phyloP scores from a whole-genome alignment of 2,329 filamentous ascomycete species.

The Cytospora mali region DNA sequence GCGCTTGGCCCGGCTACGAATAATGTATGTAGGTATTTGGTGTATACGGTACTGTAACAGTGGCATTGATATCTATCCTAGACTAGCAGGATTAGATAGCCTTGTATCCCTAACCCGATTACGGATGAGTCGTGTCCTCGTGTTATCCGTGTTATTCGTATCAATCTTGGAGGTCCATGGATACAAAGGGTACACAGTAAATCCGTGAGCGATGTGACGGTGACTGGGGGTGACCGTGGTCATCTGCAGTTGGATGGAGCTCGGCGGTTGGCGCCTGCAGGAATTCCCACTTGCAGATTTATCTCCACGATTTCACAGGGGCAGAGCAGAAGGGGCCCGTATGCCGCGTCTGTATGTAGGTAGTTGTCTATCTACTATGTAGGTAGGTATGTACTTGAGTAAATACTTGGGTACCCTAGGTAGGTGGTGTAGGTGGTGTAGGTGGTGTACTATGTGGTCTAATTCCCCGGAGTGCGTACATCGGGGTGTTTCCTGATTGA shows the following conservation, averaged over 20 bases:
- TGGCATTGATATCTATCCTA: too few relatives aligned
- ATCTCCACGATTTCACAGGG: slow-evolving; percentile 18
- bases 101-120: not conserved
- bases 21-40: not conserved
- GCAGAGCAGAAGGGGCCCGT: not conserved
- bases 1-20: slow-evolving; percentile 9
- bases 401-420: too few relatives aligned
- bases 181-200: not conserved
- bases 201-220: slow-evolving; percentile 7
- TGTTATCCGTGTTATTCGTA: slow-evolving; percentile 26
- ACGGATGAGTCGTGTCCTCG: slow-evolving; percentile 16
- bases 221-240: slow-evolving; percentile 3
- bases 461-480: too few relatives aligned
- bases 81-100: not conserved
- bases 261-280: slow-evolving; percentile 22
- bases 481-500: too few relatives aligned
- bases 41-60: too few relatives aligned
- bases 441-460: too few relatives aligned
- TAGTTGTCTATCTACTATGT: too few relatives aligned
- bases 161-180: not conserved
- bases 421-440: too few relatives aligned
- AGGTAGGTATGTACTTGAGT: too few relatives aligned
- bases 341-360: not conserved
- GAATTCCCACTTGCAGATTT: slow-evolving; percentile 2
- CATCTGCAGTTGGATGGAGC: slow-evolving; percentile 11